Percentiles rank a stretch among this genome's conserved stretches.
Evolutionary conservation across 305 asterid genomes (phyloP).

Genomic region (Fraxinus dipetala): DNA sequence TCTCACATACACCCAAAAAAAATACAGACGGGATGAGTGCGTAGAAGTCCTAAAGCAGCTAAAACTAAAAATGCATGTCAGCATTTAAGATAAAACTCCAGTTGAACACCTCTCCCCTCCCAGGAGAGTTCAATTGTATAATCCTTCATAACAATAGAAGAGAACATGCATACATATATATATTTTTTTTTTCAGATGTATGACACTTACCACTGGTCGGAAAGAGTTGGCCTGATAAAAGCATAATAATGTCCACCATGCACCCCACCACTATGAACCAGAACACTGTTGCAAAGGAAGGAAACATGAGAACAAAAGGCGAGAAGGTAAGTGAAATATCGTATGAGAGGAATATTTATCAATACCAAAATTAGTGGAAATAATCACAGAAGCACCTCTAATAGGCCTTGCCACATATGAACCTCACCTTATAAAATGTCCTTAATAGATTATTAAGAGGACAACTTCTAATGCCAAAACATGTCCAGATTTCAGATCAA

Average conservation of each 20-base stretch:
- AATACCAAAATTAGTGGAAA: neutral
- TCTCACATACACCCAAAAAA: conserved; percentile 12
- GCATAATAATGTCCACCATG: conserved; percentile 98
- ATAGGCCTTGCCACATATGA: neutral
- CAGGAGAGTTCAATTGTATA: neutral
- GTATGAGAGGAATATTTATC: neutral
- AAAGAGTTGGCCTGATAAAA: conserved; percentile 86
- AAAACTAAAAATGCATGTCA: neutral
- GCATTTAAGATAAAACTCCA: conserved; percentile 14
- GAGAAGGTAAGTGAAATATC: neutral
- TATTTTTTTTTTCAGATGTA: neutral
- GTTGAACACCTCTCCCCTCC: neutral
- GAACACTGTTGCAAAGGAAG: conserved; percentile 53
- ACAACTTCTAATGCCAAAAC: neutral
- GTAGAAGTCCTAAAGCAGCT: neutral
- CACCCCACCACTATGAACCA: conserved; percentile 97
- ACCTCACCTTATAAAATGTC: neutral
- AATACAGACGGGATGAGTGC: neutral
- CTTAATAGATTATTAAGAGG: neutral
- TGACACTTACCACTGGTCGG: conserved; percentile 73
- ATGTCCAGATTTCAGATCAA: neutral
- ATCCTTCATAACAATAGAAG: neutral
- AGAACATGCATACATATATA: neutral
- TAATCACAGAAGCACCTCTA: neutral
- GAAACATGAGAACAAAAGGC: neutral